A percentile compares a stretch with the other conserved stretches of the same genome.
phyloP scores from a whole-genome alignment of 208 protist genomes.

The Trypanosoma melophagium region DNA sequence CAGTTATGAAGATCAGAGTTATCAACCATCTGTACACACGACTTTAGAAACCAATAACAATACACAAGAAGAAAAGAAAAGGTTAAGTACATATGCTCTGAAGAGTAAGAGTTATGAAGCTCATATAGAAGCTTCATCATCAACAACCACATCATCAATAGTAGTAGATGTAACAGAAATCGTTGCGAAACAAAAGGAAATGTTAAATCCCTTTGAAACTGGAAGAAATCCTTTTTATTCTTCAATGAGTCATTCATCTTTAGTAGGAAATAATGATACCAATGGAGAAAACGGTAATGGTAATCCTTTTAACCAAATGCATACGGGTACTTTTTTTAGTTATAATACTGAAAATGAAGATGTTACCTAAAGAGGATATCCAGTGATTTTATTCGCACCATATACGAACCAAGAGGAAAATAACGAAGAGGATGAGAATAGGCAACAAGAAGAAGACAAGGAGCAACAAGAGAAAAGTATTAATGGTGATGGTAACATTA shows the following conservation, averaged over 20 bases:
- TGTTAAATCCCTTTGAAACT: too few species aligned
- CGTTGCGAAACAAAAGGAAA: too few species aligned
- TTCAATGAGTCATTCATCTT: too few species aligned
- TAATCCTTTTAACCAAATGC: neutral
- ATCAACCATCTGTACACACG: neutral
- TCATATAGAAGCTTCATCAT: too few species aligned
- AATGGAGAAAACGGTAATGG: neutral
- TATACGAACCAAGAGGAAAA: neutral
- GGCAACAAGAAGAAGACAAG: neutral
- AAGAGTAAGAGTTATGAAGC: too few species aligned
- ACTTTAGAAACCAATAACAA: neutral
- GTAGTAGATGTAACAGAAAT: too few species aligned
- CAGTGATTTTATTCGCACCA: neutral
- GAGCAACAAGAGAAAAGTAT: neutral
- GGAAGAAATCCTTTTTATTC: too few species aligned
- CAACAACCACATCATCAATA: too few species aligned
- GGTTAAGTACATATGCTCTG: too few species aligned
- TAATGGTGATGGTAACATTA: too few species aligned
- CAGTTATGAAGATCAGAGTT: constrained; percentile 18
- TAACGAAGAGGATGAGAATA: neutral
- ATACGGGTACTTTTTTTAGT: neutral
- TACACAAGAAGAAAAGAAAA: neutral
- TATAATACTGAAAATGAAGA: neutral
- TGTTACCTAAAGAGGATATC: neutral
- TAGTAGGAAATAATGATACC: too few species aligned